Percentiles rank a stretch among this genome's conserved stretches.
phyloP scores from a whole-genome alignment of 306 rosid species.

The Sophora flavescens region DNA sequence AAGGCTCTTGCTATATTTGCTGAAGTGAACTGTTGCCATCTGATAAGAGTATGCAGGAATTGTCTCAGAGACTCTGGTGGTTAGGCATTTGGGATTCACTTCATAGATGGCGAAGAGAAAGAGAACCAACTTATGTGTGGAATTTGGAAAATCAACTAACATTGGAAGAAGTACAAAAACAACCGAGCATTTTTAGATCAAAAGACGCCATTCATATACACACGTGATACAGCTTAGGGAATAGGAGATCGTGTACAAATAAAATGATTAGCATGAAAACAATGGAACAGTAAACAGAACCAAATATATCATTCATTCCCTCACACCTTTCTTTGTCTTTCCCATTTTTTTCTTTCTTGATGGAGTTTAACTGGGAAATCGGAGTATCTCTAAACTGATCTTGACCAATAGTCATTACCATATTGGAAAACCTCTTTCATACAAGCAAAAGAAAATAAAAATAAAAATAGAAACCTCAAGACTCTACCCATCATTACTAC shows the following conservation, averaged over 20 bases:
- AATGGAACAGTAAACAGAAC: conserved; percentile 11
- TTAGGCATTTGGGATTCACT: neutral
- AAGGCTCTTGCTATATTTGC: too few species aligned
- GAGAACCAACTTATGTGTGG: neutral
- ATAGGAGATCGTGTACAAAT: conserved; percentile 31
- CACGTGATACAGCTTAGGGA: conserved; percentile 28
- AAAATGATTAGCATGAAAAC: conserved; percentile 1
- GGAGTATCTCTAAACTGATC: conserved; percentile 44
- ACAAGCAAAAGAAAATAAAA: conserved; percentile 39
- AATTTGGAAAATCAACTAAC: neutral
- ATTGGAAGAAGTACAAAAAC: neutral
- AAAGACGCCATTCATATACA: neutral
- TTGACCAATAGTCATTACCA: conserved; percentile 44
- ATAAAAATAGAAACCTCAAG: conserved; percentile 28
- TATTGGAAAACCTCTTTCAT: conserved; percentile 50
- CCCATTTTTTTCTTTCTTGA: conserved; percentile 5
- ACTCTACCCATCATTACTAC: conserved; percentile 40
- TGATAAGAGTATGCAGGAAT: conserved; percentile 19
- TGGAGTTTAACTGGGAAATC: conserved; percentile 29
- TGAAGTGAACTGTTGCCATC: neutral
- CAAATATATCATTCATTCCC: conserved; percentile 28
- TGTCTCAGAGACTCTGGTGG: neutral
- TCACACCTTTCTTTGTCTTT: neutral
- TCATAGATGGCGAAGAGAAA: neutral
- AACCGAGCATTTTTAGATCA: too few species aligned